Evolutionary conservation across 148 eudicot genomes (phyloP).

Genomic region (Rhododendron kiyosumense): DNA sequence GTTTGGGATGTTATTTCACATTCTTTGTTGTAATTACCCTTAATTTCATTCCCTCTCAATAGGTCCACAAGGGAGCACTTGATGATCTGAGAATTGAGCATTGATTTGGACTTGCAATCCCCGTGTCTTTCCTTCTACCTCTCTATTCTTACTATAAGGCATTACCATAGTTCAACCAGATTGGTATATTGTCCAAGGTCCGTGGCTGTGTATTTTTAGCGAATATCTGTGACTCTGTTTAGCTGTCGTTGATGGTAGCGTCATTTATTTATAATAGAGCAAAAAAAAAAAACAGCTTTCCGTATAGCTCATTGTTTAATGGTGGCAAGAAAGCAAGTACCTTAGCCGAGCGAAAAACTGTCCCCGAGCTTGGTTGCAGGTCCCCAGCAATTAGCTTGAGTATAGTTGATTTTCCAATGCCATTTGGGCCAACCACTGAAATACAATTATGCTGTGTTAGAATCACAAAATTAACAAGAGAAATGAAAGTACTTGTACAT

Average conservation of each 20-base stretch:
- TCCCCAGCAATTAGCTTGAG: slow-evolving; percentile 95
- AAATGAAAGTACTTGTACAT: not conserved
- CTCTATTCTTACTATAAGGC: not conserved
- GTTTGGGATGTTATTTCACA: not conserved
- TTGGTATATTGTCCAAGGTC: not conserved
- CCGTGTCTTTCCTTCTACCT: not conserved
- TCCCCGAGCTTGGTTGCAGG: slow-evolving; percentile 96
- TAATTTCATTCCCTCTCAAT: not conserved
- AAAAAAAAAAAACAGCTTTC: not conserved
- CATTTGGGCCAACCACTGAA: slow-evolving; percentile 99
- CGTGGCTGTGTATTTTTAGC: not conserved
- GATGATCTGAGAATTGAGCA: not conserved
- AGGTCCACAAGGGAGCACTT: not conserved
- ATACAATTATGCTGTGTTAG: not conserved
- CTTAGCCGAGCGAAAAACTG: slow-evolving; percentile 98
- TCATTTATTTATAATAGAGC: not conserved
- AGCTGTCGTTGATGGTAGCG: not conserved
- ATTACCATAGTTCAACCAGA: not conserved
- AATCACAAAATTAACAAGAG: not conserved
- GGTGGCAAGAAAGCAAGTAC: slow-evolving; percentile 25
- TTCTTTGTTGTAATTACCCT: not conserved
- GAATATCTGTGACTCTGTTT: not conserved
- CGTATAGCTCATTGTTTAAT: not conserved
- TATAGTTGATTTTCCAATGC: slow-evolving; percentile 97
- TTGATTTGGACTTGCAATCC: not conserved